Evolutionary conservation across 2,329 filamentous ascomycete genomes (phyloP).

Genomic region (Clathrospora elynae): DNA sequence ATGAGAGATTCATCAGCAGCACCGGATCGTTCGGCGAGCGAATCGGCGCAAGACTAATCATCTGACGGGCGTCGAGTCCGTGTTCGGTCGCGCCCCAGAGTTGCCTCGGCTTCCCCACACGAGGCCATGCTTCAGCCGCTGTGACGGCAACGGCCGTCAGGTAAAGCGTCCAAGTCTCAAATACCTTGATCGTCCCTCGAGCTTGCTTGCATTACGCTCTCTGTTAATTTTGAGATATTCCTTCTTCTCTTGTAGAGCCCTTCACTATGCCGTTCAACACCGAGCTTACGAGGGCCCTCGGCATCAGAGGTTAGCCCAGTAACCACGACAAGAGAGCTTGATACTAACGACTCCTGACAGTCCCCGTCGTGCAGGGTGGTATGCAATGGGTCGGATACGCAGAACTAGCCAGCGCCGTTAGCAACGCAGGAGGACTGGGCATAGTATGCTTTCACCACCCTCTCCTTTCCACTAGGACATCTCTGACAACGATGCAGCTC

Average conservation of each 20-base stretch:
- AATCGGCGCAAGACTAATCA: conserved; percentile 9
- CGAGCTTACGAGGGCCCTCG: conserved; percentile 64
- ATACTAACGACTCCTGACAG: conserved; percentile 59
- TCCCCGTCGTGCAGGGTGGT: conserved; percentile 82
- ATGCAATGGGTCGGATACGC: conserved; percentile 89
- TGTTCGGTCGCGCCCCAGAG: conserved; percentile 22
- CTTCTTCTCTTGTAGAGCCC: conserved; percentile 2
- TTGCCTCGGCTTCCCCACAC: conserved; percentile 40
- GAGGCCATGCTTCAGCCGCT: conserved; percentile 19
- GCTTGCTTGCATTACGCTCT: conserved; percentile 1
- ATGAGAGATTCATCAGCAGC: conserved; percentile 17
- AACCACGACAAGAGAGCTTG: conserved; percentile 1
- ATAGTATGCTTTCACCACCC: conserved; percentile 53
- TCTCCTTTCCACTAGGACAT: not conserved
- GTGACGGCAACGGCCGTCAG: conserved; percentile 17
- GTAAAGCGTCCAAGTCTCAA: conserved; percentile 13
- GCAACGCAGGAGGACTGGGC: conserved; percentile 72
- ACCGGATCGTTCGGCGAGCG: conserved; percentile 18
- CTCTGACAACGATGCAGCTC: conserved; percentile 52
- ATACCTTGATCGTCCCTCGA: conserved; percentile 8
- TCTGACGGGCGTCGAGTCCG: conserved; percentile 10
- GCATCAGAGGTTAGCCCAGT: conserved; percentile 54
- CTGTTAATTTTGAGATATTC: not conserved
- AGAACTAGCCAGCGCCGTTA: conserved; percentile 73
- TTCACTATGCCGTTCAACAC: conserved; percentile 66